Evolutionary conservation across 345 rosid species (phyloP).

Genomic region (Barbarea vulgaris): DNA sequence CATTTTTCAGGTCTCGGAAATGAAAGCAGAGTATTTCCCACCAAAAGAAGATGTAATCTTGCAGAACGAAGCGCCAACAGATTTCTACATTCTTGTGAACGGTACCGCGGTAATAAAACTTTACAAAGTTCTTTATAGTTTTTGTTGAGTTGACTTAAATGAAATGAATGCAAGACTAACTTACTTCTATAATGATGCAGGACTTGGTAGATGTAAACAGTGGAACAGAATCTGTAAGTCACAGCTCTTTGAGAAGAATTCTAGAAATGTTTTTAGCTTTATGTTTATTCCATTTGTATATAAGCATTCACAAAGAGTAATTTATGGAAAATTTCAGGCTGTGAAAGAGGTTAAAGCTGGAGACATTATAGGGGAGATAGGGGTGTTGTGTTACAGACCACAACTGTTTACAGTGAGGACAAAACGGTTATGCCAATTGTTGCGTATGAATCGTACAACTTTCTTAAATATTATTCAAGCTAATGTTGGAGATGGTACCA

Average conservation of each 20-base stretch:
- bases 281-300: neutral
- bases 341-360: conserved; percentile 74
- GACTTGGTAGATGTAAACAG: conserved; percentile 54
- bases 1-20: conserved; percentile 65
- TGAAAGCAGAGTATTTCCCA: conserved; percentile 86
- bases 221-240: conserved; percentile 59
- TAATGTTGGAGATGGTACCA: conserved; percentile 90
- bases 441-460: conserved; percentile 81
- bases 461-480: conserved; percentile 87
- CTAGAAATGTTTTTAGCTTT: neutral
- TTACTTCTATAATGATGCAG: conserved; percentile 38
- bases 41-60: conserved; percentile 86
- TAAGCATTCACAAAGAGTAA: conserved; percentile 18
- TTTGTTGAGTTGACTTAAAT: neutral
- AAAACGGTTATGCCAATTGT: conserved; percentile 82
- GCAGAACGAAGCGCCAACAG: conserved; percentile 86
- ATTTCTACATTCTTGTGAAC: conserved; percentile 69
- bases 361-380: conserved; percentile 84
- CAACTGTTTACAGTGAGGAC: conserved; percentile 89
- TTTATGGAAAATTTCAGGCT: conserved; percentile 50
- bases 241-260: neutral
- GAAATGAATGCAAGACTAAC: neutral
- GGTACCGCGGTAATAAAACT: conserved; percentile 66
- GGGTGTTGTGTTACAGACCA: conserved; percentile 85
- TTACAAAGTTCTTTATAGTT: neutral